Base-by-base conservation (phyloP, 352 stramenopile species). In the Globisporangium emineosum region DNA sequence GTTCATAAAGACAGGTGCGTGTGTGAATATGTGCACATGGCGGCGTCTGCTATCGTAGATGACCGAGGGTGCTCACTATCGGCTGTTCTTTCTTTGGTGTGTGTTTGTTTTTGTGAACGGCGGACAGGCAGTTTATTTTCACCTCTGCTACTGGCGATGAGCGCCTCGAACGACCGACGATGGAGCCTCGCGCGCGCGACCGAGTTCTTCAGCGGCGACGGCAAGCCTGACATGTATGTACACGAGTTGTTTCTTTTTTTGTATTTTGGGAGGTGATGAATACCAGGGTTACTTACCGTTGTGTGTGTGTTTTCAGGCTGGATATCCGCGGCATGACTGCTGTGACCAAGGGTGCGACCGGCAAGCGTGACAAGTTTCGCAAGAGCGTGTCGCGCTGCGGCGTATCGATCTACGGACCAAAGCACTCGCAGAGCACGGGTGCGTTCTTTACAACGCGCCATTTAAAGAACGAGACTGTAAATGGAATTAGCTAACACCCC, bases 291-390 rank as follows among this genome's bases (percentile, higher is more conserved):
- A 56, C 17, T 12, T 10, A 21, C 19, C 37, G 13, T 51, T 53
- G 25, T 55, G 15, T 21, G 49, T 70, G 47, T 47, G 23, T 53
- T 42, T 33, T n/a, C 61, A 94, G 86, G 78, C 64, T 95, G 1
- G 86, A 95, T 57, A 95, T 95, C 32, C 86, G 86, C 37, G 86
- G 84, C 5, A 95, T 95, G 85, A 95, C 86, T 27, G 86, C 86
- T 2, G 83, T 93, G 13, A 91, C 86, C 29, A 95, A 95, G 58
- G 86, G 86, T 57, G 83, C 86, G 6, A 88, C 86, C 8, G 86
- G 84, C 35, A 95, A 95, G 71, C 83, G 86, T 27, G 84, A 95
- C 67, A 95, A 95, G 68, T 95, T 95, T 64, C 86, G 86, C 70
- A 92, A 91, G 77, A 92, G 75, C 68, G 84, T 95, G 35, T 91